Conservation (phyloP, 306 rosid genomes). For the Ziziphus jujuba region DNA sequence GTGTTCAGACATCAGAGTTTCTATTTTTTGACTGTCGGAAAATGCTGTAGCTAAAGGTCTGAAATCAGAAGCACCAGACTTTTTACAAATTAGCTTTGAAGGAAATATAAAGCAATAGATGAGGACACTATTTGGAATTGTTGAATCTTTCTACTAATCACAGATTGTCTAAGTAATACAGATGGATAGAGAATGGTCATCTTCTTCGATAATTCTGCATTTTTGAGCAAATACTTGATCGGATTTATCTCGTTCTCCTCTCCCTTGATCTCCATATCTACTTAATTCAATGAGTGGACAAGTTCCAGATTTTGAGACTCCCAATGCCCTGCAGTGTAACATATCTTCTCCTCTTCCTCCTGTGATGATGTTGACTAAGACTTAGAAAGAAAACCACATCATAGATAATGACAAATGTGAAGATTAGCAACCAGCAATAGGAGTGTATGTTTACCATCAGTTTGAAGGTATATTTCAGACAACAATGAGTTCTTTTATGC, state of each 20-base stretch:
- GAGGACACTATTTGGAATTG: background rate
- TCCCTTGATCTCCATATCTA: background rate
- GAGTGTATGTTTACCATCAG: no score
- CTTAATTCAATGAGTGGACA: background rate
- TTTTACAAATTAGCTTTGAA: background rate
- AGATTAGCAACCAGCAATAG: no score
- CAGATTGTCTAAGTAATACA: background rate
- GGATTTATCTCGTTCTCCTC: background rate
- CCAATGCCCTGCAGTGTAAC: background rate
- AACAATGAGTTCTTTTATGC: no score
- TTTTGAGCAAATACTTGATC: background rate
- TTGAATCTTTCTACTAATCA: background rate
- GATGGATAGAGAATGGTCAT: background rate
- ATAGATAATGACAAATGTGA: no score
- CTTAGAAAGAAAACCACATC: no score
- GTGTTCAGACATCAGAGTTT: no score
- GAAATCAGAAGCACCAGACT: no score
- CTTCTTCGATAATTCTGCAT: background rate
- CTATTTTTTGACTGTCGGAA: no score
- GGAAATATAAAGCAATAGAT: background rate
- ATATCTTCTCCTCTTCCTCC: no score
- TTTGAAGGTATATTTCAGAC: no score
- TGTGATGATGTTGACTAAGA: no score
- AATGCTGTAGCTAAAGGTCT: no score
- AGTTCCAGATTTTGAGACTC: background rate